These are phyloP conservation scores for Scedosporium apiospermum DNA, from an alignment of 2,329 filamentous ascomycete species.

Conservation along the genomic window DNA sequence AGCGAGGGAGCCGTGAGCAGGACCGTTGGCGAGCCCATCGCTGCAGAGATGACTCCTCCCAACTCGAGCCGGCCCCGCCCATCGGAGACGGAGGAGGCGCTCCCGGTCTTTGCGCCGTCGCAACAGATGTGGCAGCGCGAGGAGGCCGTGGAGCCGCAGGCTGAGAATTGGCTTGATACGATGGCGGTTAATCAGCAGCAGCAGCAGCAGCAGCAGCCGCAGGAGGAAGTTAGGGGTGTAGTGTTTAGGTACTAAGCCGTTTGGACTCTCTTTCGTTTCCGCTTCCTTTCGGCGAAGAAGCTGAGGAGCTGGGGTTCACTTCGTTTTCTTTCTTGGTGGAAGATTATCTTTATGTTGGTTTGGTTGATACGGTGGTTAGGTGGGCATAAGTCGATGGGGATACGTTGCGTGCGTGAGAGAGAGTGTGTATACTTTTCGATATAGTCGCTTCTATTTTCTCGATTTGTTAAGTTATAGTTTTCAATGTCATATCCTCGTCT, in stretches of 20 bases:
- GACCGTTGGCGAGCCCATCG: neutral
- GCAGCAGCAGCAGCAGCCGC: neutral
- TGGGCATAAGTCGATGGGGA: no score
- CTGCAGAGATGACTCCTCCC: neutral
- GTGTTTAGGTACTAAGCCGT: slow-evolving; percentile 3
- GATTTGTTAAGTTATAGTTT: no score
- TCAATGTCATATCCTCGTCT: no score
- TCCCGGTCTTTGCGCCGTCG: neutral
- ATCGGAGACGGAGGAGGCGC: neutral
- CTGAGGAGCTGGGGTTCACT: neutral
- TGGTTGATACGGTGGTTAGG: no score
- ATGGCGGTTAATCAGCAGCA: neutral
- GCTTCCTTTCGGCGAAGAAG: neutral
- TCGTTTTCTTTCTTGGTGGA: neutral
- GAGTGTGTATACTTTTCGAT: no score
- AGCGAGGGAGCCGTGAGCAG: neutral
- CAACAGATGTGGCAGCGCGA: neutral
- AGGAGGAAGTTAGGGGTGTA: neutral
- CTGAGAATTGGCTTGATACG: neutral
- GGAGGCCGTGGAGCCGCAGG: neutral
- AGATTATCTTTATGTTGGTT: neutral
- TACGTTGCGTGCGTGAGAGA: no score
- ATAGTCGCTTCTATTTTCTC: no score
- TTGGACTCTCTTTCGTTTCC: neutral
- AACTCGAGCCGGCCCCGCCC: neutral